Evolutionary conservation across 2,329 filamentous ascomycete genomes (phyloP), one percentile per base, ranked within the genome.

Genomic region (Verruconis gallopava): DNA sequence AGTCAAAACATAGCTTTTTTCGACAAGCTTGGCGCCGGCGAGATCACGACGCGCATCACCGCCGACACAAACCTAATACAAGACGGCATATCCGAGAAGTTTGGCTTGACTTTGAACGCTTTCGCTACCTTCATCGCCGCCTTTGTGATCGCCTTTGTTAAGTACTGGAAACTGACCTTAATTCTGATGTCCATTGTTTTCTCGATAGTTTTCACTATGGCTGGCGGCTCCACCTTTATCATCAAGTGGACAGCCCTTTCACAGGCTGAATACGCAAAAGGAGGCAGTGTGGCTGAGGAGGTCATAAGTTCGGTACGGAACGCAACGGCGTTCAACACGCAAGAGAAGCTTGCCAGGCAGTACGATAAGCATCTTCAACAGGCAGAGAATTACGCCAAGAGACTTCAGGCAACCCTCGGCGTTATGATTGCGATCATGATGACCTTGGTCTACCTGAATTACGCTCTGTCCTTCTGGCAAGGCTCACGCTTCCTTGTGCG

Each of bases 241-340:
- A 68, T 93, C 56, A 85, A 79, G 57, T 89, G 74, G 60, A 88
- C 80, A 62, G 89, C 86, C 62, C 66, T 75, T 44, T 81, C 82
- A 2, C 68, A 95, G 38, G 69, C 80, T 40, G 76, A 85, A 0
- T 94, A 93, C 53, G 88, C 85, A 19, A 68, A 77, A 38, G 89
- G 88, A 48, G 89, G 88, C 44, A 88, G 81, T 2, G 73, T 96
- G 11, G 89, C 85, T 3, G 91, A 96, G 55, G 91, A 98, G 62
- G 89, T 95, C 42, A 74, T 98, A 53, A 88, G 85, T 59, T 95
- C 88, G 1, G 81, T 96, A 50, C 79, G 91, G 48, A 96, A 93
- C 55, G 83, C 89, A 4, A 78, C 85, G 5, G 91, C 91, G 21
- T 98, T 95, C 54, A 85, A 85, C 34, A 95, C 88, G 0, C 88